Evolutionary conservation across 306 rosid genomes (phyloP), one percentile per base, ranked within the genome.

Genomic region (Rosa persica): DNA sequence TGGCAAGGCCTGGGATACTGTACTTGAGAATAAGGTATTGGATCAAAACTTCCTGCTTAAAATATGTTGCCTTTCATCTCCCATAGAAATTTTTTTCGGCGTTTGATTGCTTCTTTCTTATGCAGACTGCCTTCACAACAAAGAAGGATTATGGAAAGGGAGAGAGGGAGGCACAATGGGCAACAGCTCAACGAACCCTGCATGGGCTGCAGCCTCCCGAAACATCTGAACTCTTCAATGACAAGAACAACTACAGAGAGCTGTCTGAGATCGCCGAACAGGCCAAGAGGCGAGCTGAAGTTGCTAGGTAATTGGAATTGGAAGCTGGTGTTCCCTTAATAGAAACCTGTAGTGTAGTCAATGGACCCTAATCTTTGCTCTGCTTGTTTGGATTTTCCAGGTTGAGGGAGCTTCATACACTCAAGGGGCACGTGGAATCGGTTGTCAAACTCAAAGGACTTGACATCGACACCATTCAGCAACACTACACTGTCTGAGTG

Each of bases 141-240:
- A 91, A 91, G 90, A 91, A 85, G 67, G 94, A 93, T 72, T 93
- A 93, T 70, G 98, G 98, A 75, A 91, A 46, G 67, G 98, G 91
- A 20, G 97, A 88, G 70, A 85, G 98, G 76, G 98, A 89, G 74
- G 98, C 98, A 57, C 98, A 91, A 80, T 93, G 98, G 98, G 97
- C 98, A 12, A 68, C 89, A 15, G 95, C 97, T 57, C 98, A 93
- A 82, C 90, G 98, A 25, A 91, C 98, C 15, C 81, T 91, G 1
- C 98, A 93, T n/a, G 95, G 98, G 0, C 85, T 93, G 43, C 92
- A 91, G 76, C 93, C 97, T 67, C 94, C 93, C 0, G 92, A 89
- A 69, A 43, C 89, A 1, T 74, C 81, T 0, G 82, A 83, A 5
- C 75, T 82, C 54, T 70, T 91, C 79, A 70, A 74, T 62, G 97